A percentile compares a stretch with the other conserved stretches of the same genome.
These are phyloP conservation scores for Ascomycota sp. DNA, from an alignment of 2,329 filamentous ascomycete species.

Conservation along the genomic window DNA sequence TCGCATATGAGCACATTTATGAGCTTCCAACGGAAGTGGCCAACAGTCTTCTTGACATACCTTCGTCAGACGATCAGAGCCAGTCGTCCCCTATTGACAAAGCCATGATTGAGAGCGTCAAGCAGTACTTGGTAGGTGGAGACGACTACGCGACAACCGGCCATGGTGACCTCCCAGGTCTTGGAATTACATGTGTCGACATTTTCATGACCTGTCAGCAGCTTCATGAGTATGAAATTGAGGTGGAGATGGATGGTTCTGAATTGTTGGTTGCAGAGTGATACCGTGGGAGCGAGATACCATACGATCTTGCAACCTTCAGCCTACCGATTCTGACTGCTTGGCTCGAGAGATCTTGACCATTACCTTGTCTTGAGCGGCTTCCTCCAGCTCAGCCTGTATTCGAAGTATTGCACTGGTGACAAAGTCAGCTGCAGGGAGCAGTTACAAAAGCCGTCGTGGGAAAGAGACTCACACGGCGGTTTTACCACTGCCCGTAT, in stretches of 20 bases:
- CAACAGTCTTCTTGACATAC: slow-evolving; percentile 18
- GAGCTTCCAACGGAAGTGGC: neutral
- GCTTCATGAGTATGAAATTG: slow-evolving; percentile 33
- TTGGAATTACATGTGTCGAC: slow-evolving; percentile 52
- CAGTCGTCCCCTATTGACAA: slow-evolving; percentile 43
- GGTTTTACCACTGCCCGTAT: slow-evolving; percentile 62
- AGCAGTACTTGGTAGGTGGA: slow-evolving; percentile 57
- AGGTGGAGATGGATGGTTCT: slow-evolving; percentile 39
- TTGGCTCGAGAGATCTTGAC: neutral
- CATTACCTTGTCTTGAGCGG: slow-evolving; percentile 30
- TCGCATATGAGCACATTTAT: too few relatives aligned
- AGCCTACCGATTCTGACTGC: neutral
- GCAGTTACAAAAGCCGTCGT: neutral
- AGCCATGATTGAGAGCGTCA: slow-evolving; percentile 56
- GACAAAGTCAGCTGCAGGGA: slow-evolving; percentile 2
- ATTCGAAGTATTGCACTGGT: slow-evolving; percentile 47
- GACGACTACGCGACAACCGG: slow-evolving; percentile 49
- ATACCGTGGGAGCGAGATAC: slow-evolving; percentile 53
- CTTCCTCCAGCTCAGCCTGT: slow-evolving; percentile 37
- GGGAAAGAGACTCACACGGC: slow-evolving; percentile 36
- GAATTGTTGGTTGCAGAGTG: slow-evolving; percentile 46
- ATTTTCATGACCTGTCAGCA: slow-evolving; percentile 47
- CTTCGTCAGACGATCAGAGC: slow-evolving; percentile 67
- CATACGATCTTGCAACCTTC: slow-evolving; percentile 38
- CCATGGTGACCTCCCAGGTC: slow-evolving; percentile 47